Evolutionary conservation across 257 asterid genomes (phyloP), one percentile per base, ranked within the genome.

Genomic region (Galeopsis tetrahit): DNA sequence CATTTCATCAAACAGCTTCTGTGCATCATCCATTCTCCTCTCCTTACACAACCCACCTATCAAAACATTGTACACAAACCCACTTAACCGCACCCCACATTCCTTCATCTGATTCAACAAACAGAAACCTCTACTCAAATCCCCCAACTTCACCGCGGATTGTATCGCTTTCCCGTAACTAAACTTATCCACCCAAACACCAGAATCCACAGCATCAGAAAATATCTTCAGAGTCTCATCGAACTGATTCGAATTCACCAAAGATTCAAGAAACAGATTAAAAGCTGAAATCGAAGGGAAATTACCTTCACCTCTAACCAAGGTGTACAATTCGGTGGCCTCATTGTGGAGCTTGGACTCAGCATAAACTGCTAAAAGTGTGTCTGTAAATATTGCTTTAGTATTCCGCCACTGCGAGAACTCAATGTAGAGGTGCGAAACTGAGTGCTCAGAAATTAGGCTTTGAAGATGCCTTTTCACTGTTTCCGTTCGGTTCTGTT

Each of bases 1-100:
- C 98, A 90, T 92, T 81, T 90, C 96, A 69, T 90, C 95, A 51
- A 92, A 84, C 88, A 93, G 61, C 62, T 87, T 82, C 75, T 42
- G 51, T 1, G 97, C 98, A 14, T 89, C 93, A n/a, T 57, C 80
- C 38, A 87, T 72, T 71, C 87, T 87, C 84, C 49, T 77, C 88
- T 81, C 93, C 82, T 85, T 89, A 63, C 97, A 87, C 85, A 89
- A 70, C 32, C 93, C 97, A 48, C 92, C 85, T 42, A 93, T 89
- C 75, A 93, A 71, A 71, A 93, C 98, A 78, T 90, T 93, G 69
- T 86, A 93, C 68, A 87, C 95, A 75, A 90, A 93, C 40, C 80
- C 78, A 70, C 72, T 81, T 0, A 90, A 85, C 75, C 68, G 59
- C 36, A 75, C 40, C 44, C 89, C 86, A 31, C 67, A 57, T 8